These are phyloP conservation scores for Agrocybe chaxingu DNA, from an alignment of 768 basidiomycete species.

Conservation along the genomic window DNA sequence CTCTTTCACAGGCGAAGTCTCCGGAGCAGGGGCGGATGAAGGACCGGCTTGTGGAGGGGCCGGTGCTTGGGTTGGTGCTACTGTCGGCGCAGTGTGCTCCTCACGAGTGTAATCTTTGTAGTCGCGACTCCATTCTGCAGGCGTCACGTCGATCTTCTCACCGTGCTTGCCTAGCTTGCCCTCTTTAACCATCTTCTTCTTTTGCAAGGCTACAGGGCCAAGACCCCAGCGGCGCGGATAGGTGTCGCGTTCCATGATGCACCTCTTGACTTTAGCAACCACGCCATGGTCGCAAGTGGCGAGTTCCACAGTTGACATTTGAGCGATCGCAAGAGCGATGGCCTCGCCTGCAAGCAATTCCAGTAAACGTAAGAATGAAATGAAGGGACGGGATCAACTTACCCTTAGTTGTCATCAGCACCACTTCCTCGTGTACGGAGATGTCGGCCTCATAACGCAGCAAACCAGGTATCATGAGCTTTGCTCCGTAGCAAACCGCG, in stretches of 20 bases:
- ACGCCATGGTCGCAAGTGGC: slow-evolving; percentile 98
- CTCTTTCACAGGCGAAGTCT: slow-evolving; percentile 23
- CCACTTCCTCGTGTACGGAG: slow-evolving; percentile 91
- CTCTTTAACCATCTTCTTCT: slow-evolving; percentile 99
- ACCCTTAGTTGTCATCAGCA: slow-evolving; percentile 99
- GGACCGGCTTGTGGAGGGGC: slow-evolving; percentile 21
- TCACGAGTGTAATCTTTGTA: slow-evolving; percentile 92
- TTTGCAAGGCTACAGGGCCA: slow-evolving; percentile 94
- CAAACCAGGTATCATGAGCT: slow-evolving; percentile 98
- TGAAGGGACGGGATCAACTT: slow-evolving; percentile 1
- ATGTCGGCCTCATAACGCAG: slow-evolving; percentile 96
- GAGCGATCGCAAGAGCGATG: slow-evolving; percentile 90
- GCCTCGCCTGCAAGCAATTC: slow-evolving; percentile 63
- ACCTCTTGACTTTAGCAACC: slow-evolving; percentile 97
- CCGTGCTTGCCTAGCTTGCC: slow-evolving; percentile 96
- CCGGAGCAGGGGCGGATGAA: slow-evolving; percentile 12
- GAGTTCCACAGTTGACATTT: slow-evolving; percentile 98
- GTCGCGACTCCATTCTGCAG: slow-evolving; percentile 85
- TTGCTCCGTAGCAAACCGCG: slow-evolving; percentile 98
- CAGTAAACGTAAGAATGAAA: slow-evolving; percentile 3
- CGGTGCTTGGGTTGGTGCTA: slow-evolving; percentile 21
- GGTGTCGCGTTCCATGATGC: slow-evolving; percentile 99
- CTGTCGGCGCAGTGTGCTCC: slow-evolving; percentile 32
- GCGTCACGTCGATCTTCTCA: slow-evolving; percentile 84
- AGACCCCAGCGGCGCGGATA: slow-evolving; percentile 98